These are phyloP conservation scores for Holtermanniella nyarrowii DNA, from an alignment of 768 basidiomycete species.

Conservation along the genomic window DNA sequence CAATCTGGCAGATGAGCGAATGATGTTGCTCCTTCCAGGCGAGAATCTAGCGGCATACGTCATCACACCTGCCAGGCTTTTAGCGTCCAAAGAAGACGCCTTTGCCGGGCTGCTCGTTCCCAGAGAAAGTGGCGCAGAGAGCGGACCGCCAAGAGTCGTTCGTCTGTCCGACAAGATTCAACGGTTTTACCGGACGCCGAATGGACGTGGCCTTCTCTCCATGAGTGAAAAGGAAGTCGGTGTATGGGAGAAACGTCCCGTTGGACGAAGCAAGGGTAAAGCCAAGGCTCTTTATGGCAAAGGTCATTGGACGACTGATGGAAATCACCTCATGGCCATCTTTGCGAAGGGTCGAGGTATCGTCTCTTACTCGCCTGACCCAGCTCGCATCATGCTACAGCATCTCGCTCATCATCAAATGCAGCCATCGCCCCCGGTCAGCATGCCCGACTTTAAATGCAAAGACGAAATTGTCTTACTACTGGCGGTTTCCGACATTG, in stretches of 20 bases:
- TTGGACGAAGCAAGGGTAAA: constrained; percentile 7
- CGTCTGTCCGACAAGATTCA: constrained; percentile 21
- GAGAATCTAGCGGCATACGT: too few relatives aligned
- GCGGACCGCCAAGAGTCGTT: background rate
- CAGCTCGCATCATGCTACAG: constrained; percentile 14
- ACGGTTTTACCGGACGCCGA: constrained; percentile 33
- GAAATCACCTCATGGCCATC: constrained; percentile 14
- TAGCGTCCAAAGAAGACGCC: too few relatives aligned
- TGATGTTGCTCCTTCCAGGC: too few relatives aligned
- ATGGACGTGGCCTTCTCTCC: constrained; percentile 34
- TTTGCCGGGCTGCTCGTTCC: constrained; percentile 2
- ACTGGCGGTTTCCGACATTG: constrained; percentile 37
- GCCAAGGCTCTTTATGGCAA: constrained; percentile 16
- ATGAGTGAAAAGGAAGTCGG: constrained; percentile 23
- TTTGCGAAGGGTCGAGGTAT: constrained; percentile 35
- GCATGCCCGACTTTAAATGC: constrained; percentile 16
- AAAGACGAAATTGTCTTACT: constrained; percentile 23
- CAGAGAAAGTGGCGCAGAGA: background rate
- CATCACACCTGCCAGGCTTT: too few relatives aligned
- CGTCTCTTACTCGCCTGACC: constrained; percentile 13
- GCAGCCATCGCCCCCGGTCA: constrained; percentile 11
- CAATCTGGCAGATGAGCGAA: background rate
- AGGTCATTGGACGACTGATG: constrained; percentile 14
- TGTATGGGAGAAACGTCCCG: constrained; percentile 25
- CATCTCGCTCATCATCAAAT: constrained; percentile 17